Conservation (phyloP, 2,329 filamentous ascomycete species). For the Neonectria sp. region DNA sequence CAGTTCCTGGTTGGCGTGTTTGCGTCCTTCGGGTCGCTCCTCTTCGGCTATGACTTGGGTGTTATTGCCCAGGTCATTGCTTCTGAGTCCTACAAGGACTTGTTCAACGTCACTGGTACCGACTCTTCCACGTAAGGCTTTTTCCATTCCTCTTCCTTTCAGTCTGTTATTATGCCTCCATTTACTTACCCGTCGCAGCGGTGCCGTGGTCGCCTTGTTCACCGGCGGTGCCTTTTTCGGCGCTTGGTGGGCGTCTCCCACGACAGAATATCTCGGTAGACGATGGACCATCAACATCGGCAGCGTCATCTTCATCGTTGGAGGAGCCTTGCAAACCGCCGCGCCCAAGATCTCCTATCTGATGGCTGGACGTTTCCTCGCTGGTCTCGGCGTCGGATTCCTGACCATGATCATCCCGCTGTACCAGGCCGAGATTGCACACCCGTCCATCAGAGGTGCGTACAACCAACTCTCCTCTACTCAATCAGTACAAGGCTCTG, state of each 20-base stretch:
- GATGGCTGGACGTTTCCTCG: slow-evolving; percentile 79
- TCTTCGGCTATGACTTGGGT: slow-evolving; percentile 70
- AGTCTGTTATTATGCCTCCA: neutral
- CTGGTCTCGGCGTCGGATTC: slow-evolving; percentile 71
- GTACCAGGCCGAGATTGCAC: slow-evolving; percentile 84
- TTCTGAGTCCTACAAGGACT: slow-evolving; percentile 15
- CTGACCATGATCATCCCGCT: slow-evolving; percentile 63
- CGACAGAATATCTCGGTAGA: slow-evolving; percentile 73
- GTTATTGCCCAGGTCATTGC: slow-evolving; percentile 45
- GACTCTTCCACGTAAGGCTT: slow-evolving; percentile 25
- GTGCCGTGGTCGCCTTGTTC: slow-evolving; percentile 31
- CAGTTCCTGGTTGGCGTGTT: slow-evolving; percentile 69
- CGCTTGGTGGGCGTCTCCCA: slow-evolving; percentile 20
- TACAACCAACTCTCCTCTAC: slow-evolving; percentile 43
- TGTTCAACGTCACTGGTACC: slow-evolving; percentile 21
- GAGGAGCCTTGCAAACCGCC: slow-evolving; percentile 80
- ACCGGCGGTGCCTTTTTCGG: slow-evolving; percentile 33
- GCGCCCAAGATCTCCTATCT: slow-evolving; percentile 72
- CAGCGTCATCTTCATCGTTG: slow-evolving; percentile 78
- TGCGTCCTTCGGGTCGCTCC: slow-evolving; percentile 69
- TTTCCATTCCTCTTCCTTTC: neutral
- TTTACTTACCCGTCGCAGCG: slow-evolving; percentile 13
- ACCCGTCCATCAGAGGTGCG: slow-evolving; percentile 80
- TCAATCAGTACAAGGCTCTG: too few species aligned
- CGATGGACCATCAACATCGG: slow-evolving; percentile 80